Base-by-base conservation (phyloP, 2,329 filamentous ascomycete genomes). In the Ceratocystis variospora region DNA sequence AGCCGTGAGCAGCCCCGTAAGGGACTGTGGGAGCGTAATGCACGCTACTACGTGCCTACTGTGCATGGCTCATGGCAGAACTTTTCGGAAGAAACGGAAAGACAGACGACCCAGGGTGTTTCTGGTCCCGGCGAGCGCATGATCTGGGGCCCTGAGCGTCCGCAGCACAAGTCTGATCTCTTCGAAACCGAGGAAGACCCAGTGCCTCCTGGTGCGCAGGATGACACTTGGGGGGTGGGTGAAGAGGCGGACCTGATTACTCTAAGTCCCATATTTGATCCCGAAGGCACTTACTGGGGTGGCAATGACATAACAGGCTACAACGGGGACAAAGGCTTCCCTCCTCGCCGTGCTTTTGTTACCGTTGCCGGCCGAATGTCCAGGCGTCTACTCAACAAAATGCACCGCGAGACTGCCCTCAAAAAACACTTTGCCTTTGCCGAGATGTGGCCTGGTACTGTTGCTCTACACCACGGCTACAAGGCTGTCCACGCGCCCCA, bases 401-500 rank as follows among this genome's bases (percentile, higher is more conserved):
- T 97, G 93, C 93, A 97, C 78, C 83, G 85, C 66, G 91, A 96
- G 78, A 96, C 92, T 3, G 85, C 86, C 37, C 83, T 89, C 71
- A 87, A 87, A 73, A 92, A 91, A 71, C 89, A 95, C 75, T 89
- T 89, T 70, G 95, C 94, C 78, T 96, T 96, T 74, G 89, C 91
- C 0, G 93, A 97, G 76, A 96, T 96, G 92, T 96, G 90, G 90
- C 90, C 92, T 0, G 87, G 87, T 0, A 94, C 89, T 0, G 86
- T 89, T 0, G 89, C 92, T 1, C 81, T 97, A 8, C 92, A 96
- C 68, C 92, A 96, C 74, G 93, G 93, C 10, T 86, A 89, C 77
- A 97, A 96, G 78, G 91, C 90, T 46, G 91, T 96, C 15, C 96
- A 88, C 70, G 90, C 87, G 1, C 93, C 93, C 0, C 93, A 97